Percentiles rank a stretch among this genome's conserved stretches.
Conservation (phyloP, 805 yeast species). For the Metschnikowia lunata region DNA sequence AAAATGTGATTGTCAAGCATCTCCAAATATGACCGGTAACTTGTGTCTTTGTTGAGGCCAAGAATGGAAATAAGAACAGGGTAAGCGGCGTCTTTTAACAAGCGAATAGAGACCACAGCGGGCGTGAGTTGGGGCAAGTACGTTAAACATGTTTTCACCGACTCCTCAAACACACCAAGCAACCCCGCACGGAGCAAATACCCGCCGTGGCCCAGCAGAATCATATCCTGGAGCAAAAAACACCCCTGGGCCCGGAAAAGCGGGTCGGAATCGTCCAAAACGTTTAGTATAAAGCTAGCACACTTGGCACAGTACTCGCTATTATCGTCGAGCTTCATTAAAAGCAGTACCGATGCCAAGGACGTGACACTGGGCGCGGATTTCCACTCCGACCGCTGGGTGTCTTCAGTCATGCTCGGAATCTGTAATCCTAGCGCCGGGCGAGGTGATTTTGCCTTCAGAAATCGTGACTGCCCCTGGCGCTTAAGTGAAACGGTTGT, state of each 20-base stretch:
- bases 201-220: constrained; percentile 7
- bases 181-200: constrained; percentile 25
- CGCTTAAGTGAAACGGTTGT: constrained; percentile 3
- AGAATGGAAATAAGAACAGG: constrained; percentile 15
- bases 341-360: constrained; percentile 25
- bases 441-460: constrained; percentile 9
- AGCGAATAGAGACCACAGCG: constrained; percentile 15
- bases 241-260: constrained; percentile 25
- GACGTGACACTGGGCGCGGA: constrained; percentile 18
- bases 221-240: constrained; percentile 15
- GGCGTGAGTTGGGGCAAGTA: constrained; percentile 28
- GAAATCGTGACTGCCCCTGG: not conserved
- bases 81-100: constrained; percentile 22
- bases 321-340: constrained; percentile 12
- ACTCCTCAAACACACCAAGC: constrained; percentile 23
- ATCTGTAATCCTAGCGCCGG: constrained; percentile 17
- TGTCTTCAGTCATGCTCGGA: constrained; percentile 18
- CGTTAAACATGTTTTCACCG: constrained; percentile 21
- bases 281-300: constrained; percentile 30
- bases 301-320: constrained; percentile 13
- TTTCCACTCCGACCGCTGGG: constrained; percentile 26
- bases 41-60: constrained; percentile 1
- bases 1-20: constrained; percentile 23
- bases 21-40: constrained; percentile 18
- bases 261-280: constrained; percentile 33